Base-by-base conservation (phyloP, 1,284 basidiomycete species). In the Ganoderma resinaceum region DNA sequence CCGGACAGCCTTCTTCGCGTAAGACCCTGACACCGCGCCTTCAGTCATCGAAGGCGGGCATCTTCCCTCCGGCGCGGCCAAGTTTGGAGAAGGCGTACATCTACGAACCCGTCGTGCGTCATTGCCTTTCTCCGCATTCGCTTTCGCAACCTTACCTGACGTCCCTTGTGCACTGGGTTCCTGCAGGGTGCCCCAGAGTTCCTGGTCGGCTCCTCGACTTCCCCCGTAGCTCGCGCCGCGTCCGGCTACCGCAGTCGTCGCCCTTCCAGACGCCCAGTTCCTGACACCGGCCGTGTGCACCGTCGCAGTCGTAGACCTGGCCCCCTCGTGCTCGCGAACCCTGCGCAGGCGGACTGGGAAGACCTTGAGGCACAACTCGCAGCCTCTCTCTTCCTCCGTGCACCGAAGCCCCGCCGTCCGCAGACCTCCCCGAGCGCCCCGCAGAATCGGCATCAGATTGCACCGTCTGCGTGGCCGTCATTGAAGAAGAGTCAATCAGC, bases 101-200 rank as follows among this genome's bases (percentile, higher is more conserved):
- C 35, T 76, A 76, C 62, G 75, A 76, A 53, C 72, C 71, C 26
- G 58, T 66, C 37, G 75, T 76, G 65, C 67, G 71, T 63, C 31
- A 18, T 60, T 16, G 38, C 58, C 63, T 53, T 62, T 53, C 43
- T 38, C 37, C n/a, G 9, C 35, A 38, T 53, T 60, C 61, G 38
- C 57, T 37, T 31, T 62, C 35, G 26, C 60, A 23, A 37, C 49
- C 58, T 61, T 60, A 35, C 35, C 52, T 33, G 14, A 37, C 49
- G 59, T 57, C 43, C 63, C 37, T 59, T 31, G 35, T 16, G 5
- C 43, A 18, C 35, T 49, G 37, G n/a, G 23, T 42, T 18, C 26
- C 1, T 31, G 33, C 46, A 76, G 75, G 72, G 68, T 33, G 74
- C 75, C 26, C 72, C 75, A 46, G 73, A 75, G 57, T 76, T 76